These are phyloP conservation scores for Lactarius deliciosus DNA, from an alignment of 768 basidiomycete species.

Conservation along the genomic window DNA sequence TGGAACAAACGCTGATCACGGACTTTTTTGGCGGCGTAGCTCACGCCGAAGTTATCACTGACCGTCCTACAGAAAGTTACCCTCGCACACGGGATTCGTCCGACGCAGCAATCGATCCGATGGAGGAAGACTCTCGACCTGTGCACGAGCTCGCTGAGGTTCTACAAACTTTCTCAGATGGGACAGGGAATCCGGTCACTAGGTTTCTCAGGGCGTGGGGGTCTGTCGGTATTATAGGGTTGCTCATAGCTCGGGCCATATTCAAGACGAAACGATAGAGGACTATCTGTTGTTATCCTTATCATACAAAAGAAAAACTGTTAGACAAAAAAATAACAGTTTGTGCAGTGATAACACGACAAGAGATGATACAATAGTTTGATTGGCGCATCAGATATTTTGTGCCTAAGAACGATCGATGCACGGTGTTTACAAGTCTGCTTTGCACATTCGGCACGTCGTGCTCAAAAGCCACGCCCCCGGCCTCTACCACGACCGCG, in stretches of 20 bases:
- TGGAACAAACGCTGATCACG: constrained; percentile 59
- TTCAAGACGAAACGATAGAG: constrained; percentile 11
- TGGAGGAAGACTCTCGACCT: not conserved
- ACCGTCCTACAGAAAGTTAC: not conserved
- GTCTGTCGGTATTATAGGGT: constrained; percentile 23
- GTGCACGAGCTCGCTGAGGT: constrained; percentile 10
- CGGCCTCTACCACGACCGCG: constrained; percentile 55
- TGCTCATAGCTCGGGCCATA: constrained; percentile 16
- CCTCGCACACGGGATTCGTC: not conserved
- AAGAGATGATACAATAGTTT: constrained; percentile 24
- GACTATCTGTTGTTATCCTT: constrained; percentile 9
- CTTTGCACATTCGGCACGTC: not conserved
- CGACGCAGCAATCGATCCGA: not conserved
- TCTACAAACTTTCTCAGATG: constrained; percentile 6
- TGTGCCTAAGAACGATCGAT: constrained; percentile 12
- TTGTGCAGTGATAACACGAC: constrained; percentile 13
- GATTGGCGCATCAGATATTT: constrained; percentile 14
- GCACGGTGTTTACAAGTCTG: constrained; percentile 11
- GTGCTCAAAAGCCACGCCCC: constrained; percentile 38
- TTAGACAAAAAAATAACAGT: constrained; percentile 11
- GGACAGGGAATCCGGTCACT: not conserved
- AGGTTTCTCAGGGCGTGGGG: constrained; percentile 25
- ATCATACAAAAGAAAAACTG: not conserved
- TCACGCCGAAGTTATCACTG: constrained; percentile 62
- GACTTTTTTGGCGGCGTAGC: constrained; percentile 80